These are phyloP conservation scores for Fonsecaea nubica DNA, from an alignment of 2,329 filamentous ascomycete species.

Conservation along the genomic window DNA sequence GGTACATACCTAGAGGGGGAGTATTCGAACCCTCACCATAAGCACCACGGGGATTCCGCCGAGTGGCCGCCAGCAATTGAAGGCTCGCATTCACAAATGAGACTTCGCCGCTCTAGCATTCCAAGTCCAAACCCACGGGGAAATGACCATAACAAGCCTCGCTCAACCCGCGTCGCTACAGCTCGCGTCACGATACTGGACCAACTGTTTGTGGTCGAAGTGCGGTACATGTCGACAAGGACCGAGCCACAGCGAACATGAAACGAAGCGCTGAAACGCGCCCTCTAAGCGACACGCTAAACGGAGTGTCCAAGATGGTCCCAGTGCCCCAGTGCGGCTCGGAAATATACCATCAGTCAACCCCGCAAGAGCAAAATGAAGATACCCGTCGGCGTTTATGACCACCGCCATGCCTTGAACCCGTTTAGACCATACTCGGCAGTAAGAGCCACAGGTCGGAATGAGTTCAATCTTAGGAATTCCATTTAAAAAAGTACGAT, in stretches of 20 bases:
- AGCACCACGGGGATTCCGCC: conserved; percentile 10
- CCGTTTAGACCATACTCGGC: background rate
- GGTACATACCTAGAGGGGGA: background rate
- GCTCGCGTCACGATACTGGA: conserved; percentile 1
- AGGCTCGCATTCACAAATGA: background rate
- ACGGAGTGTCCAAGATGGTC: conserved; percentile 20
- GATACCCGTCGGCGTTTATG: conserved; percentile 10
- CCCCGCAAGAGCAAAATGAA: background rate
- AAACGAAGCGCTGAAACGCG: conserved; percentile 30
- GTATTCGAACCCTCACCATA: background rate
- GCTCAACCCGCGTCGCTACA: background rate
- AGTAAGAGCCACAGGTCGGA: conserved; percentile 4
- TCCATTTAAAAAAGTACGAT: conserved; percentile 6
- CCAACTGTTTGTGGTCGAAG: conserved; percentile 8
- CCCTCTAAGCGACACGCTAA: conserved; percentile 29
- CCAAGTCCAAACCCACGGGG: background rate
- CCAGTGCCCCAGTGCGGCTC: conserved; percentile 15
- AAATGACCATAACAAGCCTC: background rate
- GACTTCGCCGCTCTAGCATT: background rate
- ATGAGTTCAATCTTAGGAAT: conserved; percentile 20
- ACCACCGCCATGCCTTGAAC: background rate
- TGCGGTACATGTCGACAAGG: conserved; percentile 7
- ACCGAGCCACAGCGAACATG: conserved; percentile 18
- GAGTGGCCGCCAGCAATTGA: conserved; percentile 9
- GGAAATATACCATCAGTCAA: background rate